Percentiles rank a stretch among this genome's conserved stretches.
phyloP scores from a whole-genome alignment of 1,139 yeast genomes.

The Scheffersomyces stambukii region DNA sequence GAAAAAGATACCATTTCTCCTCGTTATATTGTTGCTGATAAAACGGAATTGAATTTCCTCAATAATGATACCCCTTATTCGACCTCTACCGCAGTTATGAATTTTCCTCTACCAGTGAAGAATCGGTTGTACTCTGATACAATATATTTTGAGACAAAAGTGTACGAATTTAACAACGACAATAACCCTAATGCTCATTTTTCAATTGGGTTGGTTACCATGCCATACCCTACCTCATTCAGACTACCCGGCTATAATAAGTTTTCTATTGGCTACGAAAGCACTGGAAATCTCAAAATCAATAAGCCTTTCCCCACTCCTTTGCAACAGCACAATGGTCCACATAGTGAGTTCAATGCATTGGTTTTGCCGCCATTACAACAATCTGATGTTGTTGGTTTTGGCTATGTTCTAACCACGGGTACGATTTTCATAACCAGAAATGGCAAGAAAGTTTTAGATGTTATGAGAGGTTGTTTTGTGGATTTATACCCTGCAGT shows the following conservation, averaged over 20 bases:
- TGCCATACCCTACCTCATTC: conserved; percentile 80
- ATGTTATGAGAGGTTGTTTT: conserved; percentile 74
- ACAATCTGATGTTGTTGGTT: conserved; percentile 89
- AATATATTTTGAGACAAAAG: conserved; percentile 67
- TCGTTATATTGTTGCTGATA: conserved; percentile 52
- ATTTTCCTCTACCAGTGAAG: conserved; percentile 59
- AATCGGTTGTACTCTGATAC: conserved; percentile 55
- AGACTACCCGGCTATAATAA: conserved; percentile 82
- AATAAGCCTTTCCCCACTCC: conserved; percentile 69
- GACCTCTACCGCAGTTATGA: conserved; percentile 48
- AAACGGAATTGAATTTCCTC: conserved; percentile 55
- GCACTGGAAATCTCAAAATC: conserved; percentile 75
- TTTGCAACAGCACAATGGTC: conserved; percentile 44
- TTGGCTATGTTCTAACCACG: conserved; percentile 75
- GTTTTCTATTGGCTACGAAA: conserved; percentile 83
- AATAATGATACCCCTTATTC: conserved; percentile 41
- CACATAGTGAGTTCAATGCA: conserved; percentile 49
- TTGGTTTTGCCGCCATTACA: conserved; percentile 70
- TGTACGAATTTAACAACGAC: conserved; percentile 43
- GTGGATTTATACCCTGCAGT: conserved; percentile 83
- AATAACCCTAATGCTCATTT: conserved; percentile 47
- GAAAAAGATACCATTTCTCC: conserved; percentile 28
- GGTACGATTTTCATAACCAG: conserved; percentile 88
- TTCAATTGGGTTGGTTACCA: conserved; percentile 77
- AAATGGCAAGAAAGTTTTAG: conserved; percentile 84